Percentiles rank a stretch among this genome's conserved stretches.
These are phyloP conservation scores for Epicoccum sorghinum DNA, from an alignment of 2,329 filamentous ascomycete species.

Conservation along the genomic window DNA sequence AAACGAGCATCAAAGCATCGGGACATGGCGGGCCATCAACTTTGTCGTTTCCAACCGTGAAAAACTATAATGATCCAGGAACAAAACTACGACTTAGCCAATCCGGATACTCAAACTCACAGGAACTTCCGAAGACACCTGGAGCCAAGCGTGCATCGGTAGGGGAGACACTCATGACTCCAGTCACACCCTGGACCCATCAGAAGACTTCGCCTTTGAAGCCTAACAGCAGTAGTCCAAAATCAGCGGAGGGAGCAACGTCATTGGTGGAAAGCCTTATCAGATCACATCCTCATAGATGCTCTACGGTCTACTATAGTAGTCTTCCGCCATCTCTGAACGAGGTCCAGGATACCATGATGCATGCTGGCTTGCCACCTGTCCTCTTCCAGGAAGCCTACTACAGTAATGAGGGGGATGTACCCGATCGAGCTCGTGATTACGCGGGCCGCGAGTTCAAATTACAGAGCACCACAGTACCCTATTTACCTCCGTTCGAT, in stretches of 20 bases:
- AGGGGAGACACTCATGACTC: conserved; percentile 25
- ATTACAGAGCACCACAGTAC: conserved; percentile 74
- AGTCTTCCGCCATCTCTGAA: conserved; percentile 50
- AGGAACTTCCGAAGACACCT: conserved; percentile 40
- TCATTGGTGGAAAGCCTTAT: conserved; percentile 25
- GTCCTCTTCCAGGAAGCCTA: conserved; percentile 84
- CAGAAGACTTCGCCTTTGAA: conserved; percentile 33
- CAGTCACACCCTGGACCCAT: conserved; percentile 42
- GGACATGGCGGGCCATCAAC: conserved; percentile 49
- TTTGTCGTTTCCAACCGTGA: conserved; percentile 75
- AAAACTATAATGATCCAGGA: conserved; percentile 71
- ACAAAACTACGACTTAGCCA: conserved; percentile 72
- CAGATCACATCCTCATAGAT: conserved; percentile 24
- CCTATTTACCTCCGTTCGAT: conserved; percentile 82
- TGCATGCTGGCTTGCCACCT: conserved; percentile 64
- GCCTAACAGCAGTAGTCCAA: conserved; percentile 22
- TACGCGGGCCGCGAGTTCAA: conserved; percentile 89
- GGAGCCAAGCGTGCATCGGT: conserved; percentile 26
- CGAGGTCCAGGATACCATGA: conserved; percentile 63
- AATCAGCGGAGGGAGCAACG: conserved; percentile 22
- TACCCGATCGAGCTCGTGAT: conserved; percentile 76
- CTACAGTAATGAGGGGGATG: conserved; percentile 83
- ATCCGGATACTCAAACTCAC: conserved; percentile 59
- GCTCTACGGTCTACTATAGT: conserved; percentile 43
- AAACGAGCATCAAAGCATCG: conserved; percentile 49